A percentile compares a stretch with the other conserved stretches of the same genome.
Evolutionary conservation across 2,329 filamentous ascomycete species (phyloP).

Genomic region (Biscogniauxia sp.): DNA sequence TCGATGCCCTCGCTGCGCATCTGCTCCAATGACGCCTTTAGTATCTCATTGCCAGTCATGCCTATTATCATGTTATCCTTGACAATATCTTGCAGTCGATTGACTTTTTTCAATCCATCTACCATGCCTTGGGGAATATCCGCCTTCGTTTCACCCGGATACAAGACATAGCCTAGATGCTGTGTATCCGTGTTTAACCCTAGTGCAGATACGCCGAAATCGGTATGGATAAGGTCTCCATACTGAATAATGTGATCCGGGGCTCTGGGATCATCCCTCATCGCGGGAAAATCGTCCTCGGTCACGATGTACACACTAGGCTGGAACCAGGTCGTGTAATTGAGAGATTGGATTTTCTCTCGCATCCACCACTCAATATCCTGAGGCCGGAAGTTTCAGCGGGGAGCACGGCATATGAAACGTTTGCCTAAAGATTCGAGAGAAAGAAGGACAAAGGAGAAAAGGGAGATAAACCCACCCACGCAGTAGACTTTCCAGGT

Average conservation of each 20-base stretch:
- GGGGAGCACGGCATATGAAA: background rate
- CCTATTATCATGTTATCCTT: slow-evolving; percentile 43
- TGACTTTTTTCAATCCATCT: slow-evolving; percentile 44
- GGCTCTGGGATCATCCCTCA: slow-evolving; percentile 2
- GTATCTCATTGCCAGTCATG: slow-evolving; percentile 43
- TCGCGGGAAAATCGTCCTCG: slow-evolving; percentile 22
- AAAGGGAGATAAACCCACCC: slow-evolving; percentile 16
- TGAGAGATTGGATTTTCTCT: slow-evolving; percentile 46
- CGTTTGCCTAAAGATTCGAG: background rate
- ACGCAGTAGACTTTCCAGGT: slow-evolving; percentile 42
- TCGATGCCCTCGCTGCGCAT: slow-evolving; percentile 43
- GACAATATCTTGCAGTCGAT: slow-evolving; percentile 48
- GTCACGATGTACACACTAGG: slow-evolving; percentile 44
- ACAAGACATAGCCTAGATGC: slow-evolving; percentile 48
- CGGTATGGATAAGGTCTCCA: slow-evolving; percentile 48
- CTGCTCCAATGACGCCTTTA: slow-evolving; percentile 36
- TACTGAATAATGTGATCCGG: slow-evolving; percentile 36
- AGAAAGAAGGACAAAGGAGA: background rate
- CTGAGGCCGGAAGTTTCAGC: slow-evolving; percentile 7
- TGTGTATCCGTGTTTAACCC: slow-evolving; percentile 50
- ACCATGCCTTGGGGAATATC: slow-evolving; percentile 42
- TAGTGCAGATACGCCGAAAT: slow-evolving; percentile 47
- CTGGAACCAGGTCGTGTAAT: slow-evolving; percentile 54
- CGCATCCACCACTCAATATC: slow-evolving; percentile 53
- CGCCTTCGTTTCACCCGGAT: slow-evolving; percentile 39